Base-by-base conservation (phyloP, 768 basidiomycete genomes). In the Kwoniella shandongensis region DNA sequence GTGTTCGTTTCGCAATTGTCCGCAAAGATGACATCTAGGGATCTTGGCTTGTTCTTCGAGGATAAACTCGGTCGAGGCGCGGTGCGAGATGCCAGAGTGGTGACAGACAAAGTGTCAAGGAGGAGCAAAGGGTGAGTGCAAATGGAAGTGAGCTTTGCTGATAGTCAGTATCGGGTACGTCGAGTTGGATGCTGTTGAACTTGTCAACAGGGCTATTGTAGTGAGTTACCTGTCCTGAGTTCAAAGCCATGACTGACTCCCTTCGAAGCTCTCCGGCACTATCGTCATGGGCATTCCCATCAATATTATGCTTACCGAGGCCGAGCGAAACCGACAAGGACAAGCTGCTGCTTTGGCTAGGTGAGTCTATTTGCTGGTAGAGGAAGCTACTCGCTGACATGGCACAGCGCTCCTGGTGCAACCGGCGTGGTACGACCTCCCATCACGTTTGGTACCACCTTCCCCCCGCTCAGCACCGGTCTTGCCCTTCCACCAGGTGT, bases 1-100 rank as follows among this genome's bases (percentile, higher is more conserved):
- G 91, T 97, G 66, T 98, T 98, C 79, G 91, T 96, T 75, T 94
- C 93, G 69, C 96, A 98, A 80, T 86, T 99, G 75, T 91, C 96
- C 69, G 91, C 92, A 61, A 87, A 91, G 73, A 85, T 98, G 76
- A 97, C 93, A 57, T 91, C 93, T 69, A 86, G 91, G 76, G 96
- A 99, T 80, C 81, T 99, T 79, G 93, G 93, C 65, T 89, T 92
- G 79, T 99, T 99, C 81, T 98, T 99, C 74, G 94, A 98, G 81
- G 89, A 94, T 75, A 90, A 93, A 76, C 82, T 97, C 42, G 94
- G 93, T 20, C 89, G 91, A 79, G 87, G 87, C 35, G 85, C 88
- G 18, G 96, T 99, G 6, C 86, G 93, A 81, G 96, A 99, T 71
- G 89, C 94, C 25, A 82, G 92, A 57, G 92, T 99, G 71, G 96